Evolutionary conservation across 2,329 filamentous ascomycete species (phyloP).

Genomic region (Ophiocordyceps camponoti-rufipedis): DNA sequence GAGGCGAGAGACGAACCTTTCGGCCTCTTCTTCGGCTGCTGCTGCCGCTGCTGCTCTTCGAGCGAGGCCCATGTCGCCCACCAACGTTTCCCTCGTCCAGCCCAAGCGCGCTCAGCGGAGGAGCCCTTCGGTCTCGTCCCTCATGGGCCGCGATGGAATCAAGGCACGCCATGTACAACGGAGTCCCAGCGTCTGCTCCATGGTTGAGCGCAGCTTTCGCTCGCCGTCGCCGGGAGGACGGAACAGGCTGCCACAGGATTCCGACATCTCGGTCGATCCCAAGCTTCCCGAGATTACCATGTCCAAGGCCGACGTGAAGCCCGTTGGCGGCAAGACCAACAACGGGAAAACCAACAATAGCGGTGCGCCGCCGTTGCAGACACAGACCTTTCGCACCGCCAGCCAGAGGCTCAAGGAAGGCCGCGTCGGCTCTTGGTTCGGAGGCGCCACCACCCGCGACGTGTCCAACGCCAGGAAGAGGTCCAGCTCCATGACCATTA

Average conservation of each 20-base stretch:
- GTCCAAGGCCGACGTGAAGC: constrained; percentile 23
- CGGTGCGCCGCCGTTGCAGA: constrained; percentile 16
- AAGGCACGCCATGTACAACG: constrained; percentile 35
- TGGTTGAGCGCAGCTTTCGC: constrained; percentile 79
- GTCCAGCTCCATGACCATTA: constrained; percentile 17
- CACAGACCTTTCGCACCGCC: constrained; percentile 31
- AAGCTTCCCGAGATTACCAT: constrained; percentile 32
- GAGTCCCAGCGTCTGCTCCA: constrained; percentile 56
- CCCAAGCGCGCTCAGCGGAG: constrained; percentile 71
- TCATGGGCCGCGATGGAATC: constrained; percentile 25
- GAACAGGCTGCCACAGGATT: constrained; percentile 20
- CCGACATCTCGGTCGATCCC: constrained; percentile 56
- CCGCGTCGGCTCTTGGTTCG: constrained; percentile 29
- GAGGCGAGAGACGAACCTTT: constrained; percentile 43
- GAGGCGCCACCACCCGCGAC: constrained; percentile 23
- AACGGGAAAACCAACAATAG: too few relatives aligned
- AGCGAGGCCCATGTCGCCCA: constrained; percentile 60
- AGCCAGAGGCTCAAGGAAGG: constrained; percentile 30
- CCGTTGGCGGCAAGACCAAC: constrained; percentile 6
- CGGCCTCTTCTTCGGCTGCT: constrained; percentile 49
- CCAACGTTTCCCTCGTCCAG: constrained; percentile 63
- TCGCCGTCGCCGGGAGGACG: constrained; percentile 42
- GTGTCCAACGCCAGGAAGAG: constrained; percentile 22
- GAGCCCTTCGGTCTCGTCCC: constrained; percentile 52
- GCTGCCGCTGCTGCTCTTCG: constrained; percentile 75